Evolutionary conservation across 139 green algal genomes (phyloP).

Genomic region (Pseudopediastrum boryanum): DNA sequence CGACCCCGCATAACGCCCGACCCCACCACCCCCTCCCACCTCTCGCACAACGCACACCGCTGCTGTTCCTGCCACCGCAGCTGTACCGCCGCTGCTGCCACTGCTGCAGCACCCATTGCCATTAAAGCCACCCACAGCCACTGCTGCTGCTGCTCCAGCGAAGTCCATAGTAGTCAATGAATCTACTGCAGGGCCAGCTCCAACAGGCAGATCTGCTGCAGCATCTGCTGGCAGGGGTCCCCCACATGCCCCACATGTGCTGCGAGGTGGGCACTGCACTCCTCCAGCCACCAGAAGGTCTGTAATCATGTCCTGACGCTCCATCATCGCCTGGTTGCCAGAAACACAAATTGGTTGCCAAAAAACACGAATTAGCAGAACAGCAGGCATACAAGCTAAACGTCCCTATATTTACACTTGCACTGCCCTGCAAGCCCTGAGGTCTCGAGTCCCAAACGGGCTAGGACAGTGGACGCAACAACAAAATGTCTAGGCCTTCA

Average conservation of each 20-base stretch:
- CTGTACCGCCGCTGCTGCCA: not conserved
- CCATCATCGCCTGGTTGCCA: constrained; percentile 32
- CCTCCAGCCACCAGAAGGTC: constrained; percentile 29
- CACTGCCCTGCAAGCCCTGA: too few relatives aligned
- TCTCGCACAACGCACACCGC: not conserved
- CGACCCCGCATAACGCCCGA: too few relatives aligned
- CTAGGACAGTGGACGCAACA: too few relatives aligned
- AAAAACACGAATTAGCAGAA: not conserved
- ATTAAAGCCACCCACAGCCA: not conserved
- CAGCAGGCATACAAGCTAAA: not conserved
- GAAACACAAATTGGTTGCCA: not conserved
- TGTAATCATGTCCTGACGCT: constrained; percentile 28
- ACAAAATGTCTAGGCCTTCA: too few relatives aligned
- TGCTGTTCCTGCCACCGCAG: not conserved
- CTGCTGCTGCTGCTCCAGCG: not conserved
- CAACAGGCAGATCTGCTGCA: not conserved
- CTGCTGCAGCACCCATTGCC: not conserved
- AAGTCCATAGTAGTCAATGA: too few relatives aligned
- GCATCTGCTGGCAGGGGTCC: not conserved
- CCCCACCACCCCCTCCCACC: not conserved
- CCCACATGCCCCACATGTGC: constrained; percentile 25
- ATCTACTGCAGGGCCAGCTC: too few relatives aligned
- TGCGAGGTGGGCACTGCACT: constrained; percentile 25
- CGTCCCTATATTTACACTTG: too few relatives aligned
- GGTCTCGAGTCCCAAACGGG: too few relatives aligned